A percentile compares a stretch with the other conserved stretches of the same genome.
These are phyloP conservation scores for Mycena crocata DNA, from an alignment of 768 basidiomycete species.

Conservation along the genomic window DNA sequence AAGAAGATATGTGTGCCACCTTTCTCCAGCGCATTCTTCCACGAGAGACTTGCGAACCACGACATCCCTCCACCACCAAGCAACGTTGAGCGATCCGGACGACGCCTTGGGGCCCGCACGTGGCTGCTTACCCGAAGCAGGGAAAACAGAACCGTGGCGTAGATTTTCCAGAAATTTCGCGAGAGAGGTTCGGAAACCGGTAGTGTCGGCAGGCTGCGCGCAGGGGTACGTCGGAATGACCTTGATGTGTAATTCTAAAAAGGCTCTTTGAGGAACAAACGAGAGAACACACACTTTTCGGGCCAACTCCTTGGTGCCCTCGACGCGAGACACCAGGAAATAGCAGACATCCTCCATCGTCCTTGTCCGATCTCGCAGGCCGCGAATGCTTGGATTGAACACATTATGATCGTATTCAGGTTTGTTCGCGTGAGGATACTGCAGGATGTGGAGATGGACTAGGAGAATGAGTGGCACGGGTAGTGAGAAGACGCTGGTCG, in stretches of 20 bases:
- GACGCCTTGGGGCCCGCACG: constrained; percentile 33
- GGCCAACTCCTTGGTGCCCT: constrained; percentile 43
- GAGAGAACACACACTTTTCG: constrained; percentile 39
- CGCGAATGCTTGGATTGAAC: constrained; percentile 56
- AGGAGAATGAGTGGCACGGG: constrained; percentile 61
- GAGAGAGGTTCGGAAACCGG: constrained; percentile 63
- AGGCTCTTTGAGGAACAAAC: not conserved
- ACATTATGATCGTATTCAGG: constrained; percentile 62
- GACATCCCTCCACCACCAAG: constrained; percentile 70
- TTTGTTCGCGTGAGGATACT: constrained; percentile 59
- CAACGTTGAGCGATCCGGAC: constrained; percentile 12
- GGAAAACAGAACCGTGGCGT: constrained; percentile 52
- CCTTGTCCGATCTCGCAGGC: constrained; percentile 62
- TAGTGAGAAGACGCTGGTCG: constrained; percentile 39
- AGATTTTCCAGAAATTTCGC: constrained; percentile 63
- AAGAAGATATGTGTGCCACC: constrained; percentile 42
- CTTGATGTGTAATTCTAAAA: constrained; percentile 36
- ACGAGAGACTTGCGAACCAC: constrained; percentile 66
- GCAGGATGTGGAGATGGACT: constrained; percentile 64
- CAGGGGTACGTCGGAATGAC: constrained; percentile 65
- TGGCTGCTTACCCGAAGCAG: constrained; percentile 35
- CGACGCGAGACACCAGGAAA: constrained; percentile 60
- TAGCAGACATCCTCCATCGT: constrained; percentile 64
- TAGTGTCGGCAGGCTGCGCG: constrained; percentile 60
- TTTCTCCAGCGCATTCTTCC: constrained; percentile 65